Base-by-base conservation (phyloP, 345 rosid genomes). In the Odontarrhena argentea region DNA sequence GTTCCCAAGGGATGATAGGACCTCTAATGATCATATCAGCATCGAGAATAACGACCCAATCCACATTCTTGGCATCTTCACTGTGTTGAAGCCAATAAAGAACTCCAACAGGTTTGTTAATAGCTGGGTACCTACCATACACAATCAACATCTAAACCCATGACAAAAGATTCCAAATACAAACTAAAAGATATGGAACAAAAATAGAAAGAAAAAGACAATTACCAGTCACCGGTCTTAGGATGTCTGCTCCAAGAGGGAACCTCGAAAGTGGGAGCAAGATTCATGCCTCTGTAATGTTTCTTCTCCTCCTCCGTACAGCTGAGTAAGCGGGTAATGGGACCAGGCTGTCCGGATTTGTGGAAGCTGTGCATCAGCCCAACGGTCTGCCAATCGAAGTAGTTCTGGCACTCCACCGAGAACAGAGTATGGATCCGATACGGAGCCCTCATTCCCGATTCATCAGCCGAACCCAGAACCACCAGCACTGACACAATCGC, bases 351-450 rank as follows among this genome's bases (percentile, higher is more conserved):
- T 5, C 74, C 46, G 40, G 99, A 81, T 80, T 91, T 94, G 63
- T 76, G 80, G 89, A 85, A 94, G 83, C 97, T 87, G 78, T 84
- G 86, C 86, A 94, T 77, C 32, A 94, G 77, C 55, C 97, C 99
- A 61, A 91, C 99, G 41, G 96, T 91, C 76, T 94, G 91, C 99
- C 99, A 94, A 78, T 94, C 99, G 61, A 94, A 94, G 82, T 91
- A 94, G 60, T 87, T 70, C 77, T 87, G 94, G 74, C 99, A 89
- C 80, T 91, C 97, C 77, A 95, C 97, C 15, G 96, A 91, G 83
- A 95, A 95, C 69, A 91, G 78, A 43, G 99, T 91, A 56, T 94
- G 99, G 80, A 91, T 84, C 91, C 97, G 84, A 68, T 85, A 79
- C 12, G 95, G 91, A 18, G 84, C 82, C 46, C 36, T 68, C 8